Evolutionary conservation across 345 rosid genomes (phyloP), one percentile per base, ranked within the genome.

Genomic region (Nasturtium officinale): DNA sequence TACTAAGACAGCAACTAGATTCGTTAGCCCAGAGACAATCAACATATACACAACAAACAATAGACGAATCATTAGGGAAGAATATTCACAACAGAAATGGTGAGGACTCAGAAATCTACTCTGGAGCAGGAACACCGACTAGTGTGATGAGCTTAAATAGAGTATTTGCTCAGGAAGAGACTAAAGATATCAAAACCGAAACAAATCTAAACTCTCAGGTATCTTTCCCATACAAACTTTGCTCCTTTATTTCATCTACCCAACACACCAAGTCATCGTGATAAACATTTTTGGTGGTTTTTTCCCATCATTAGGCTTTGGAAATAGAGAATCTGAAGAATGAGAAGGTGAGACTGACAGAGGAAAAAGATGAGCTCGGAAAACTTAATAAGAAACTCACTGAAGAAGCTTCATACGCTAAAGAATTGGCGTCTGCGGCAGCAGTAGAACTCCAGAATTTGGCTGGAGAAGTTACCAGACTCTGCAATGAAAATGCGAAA

Each of bases 341-440:
- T 35, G 97, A 87, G 75, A 91, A 84, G 25, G 85, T 87, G 63
- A 87, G 87, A 62, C 77, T 96, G 67, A 85, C 86, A 15, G 98
- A 96, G 77, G 96, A 96, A 69, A 92, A 90, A 58, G 88, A 92
- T 50, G 99, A 94, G 45, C 81, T 92, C 47, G 81, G 63, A 17
- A 89, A 85, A 67, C 95, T 90, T 80, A 92, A 89, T 64, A 92
- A 89, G 78, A 92, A 90, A 79, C 74, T 96, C 68, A 84, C 89
- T 15, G 98, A 92, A 83, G 98, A 96, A 83, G 92, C 96, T 72
- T 85, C 93, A 71, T 90, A 92, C 78, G 98, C 98, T 0, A 92
- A 92, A 79, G 97, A 96, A 82, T 80, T 96, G 78, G 99, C 99
- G 0, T 92, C 99, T 70, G 99, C 99, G 46, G 99, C 99, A 23